Evolutionary conservation across 352 stramenopile species (phyloP).

Genomic region (Phytophthora meadii): DNA sequence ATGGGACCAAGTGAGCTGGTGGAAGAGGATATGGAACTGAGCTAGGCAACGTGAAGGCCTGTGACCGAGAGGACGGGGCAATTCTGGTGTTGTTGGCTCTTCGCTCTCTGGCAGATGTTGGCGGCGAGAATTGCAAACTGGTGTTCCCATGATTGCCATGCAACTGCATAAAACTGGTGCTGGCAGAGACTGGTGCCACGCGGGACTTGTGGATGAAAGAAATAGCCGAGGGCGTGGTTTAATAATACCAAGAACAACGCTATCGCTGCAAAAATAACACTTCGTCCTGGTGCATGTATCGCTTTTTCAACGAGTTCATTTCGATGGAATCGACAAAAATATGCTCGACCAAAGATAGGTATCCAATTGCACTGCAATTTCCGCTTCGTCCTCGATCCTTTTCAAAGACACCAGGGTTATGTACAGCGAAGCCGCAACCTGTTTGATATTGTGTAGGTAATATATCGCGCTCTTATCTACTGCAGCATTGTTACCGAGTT

Average conservation of each 20-base stretch:
- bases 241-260: slow-evolving; percentile 20
- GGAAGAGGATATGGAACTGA: slow-evolving; percentile 27
- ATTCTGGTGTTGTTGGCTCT: slow-evolving; percentile 39
- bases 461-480: too few relatives aligned
- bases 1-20: slow-evolving; percentile 43
- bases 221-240: slow-evolving; percentile 22
- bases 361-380: neutral
- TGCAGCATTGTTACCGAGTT: too few relatives aligned
- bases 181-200: slow-evolving; percentile 25
- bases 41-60: slow-evolving; percentile 23
- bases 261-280: slow-evolving; percentile 3
- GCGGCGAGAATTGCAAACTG: slow-evolving; percentile 68
- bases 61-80: slow-evolving; percentile 5
- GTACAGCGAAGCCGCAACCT: too few relatives aligned
- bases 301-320: neutral
- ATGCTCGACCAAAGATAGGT: slow-evolving; percentile 5
- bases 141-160: slow-evolving; percentile 52
- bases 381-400: too few relatives aligned
- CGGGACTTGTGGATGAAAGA: slow-evolving; percentile 11
- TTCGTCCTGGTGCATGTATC: neutral
- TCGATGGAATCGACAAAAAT: slow-evolving; percentile 2
- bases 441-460: too few relatives aligned
- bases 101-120: slow-evolving; percentile 35
- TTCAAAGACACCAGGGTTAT: too few relatives aligned
- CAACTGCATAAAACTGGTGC: slow-evolving; percentile 32